phyloP scores from a whole-genome alignment of 2,329 filamentous ascomycete genomes.

The Fusarium algeriense region DNA sequence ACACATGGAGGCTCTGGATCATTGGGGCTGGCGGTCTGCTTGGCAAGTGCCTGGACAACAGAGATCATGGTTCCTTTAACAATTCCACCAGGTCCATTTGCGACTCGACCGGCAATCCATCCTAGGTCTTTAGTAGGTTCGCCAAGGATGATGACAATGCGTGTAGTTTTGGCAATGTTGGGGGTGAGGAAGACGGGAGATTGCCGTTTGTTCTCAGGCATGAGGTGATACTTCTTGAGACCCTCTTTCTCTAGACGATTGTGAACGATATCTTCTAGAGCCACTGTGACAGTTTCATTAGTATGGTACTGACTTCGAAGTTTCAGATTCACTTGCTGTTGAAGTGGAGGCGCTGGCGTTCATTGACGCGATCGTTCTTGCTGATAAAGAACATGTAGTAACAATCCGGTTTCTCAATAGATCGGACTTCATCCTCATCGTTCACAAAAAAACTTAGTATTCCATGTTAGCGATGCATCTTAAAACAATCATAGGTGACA shows the following conservation, averaged over 20 bases:
- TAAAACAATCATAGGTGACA: not conserved
- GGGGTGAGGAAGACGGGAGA: conserved; percentile 73
- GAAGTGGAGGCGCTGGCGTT: conserved; percentile 78
- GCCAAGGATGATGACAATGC: conserved; percentile 80
- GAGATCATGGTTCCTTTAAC: conserved; percentile 77
- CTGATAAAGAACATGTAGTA: conserved; percentile 82
- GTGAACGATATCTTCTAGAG: conserved; percentile 70
- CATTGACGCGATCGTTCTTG: conserved; percentile 81
- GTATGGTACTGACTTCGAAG: not conserved
- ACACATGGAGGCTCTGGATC: conserved; percentile 66
- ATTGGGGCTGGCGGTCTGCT: conserved; percentile 50
- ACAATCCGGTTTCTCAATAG: conserved; percentile 72
- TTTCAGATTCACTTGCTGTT: conserved; percentile 67
- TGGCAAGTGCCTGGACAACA: conserved; percentile 64
- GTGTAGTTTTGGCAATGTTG: conserved; percentile 67
- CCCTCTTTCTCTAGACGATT: conserved; percentile 72
- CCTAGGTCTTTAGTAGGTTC: conserved; percentile 79
- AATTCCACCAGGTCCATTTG: conserved; percentile 74
- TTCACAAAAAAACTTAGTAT: conserved; percentile 80
- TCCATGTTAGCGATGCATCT: not conserved
- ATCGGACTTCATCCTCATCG: conserved; percentile 78
- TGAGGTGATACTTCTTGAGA: conserved; percentile 69
- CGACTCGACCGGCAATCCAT: conserved; percentile 76
- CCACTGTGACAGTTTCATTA: conserved; percentile 61
- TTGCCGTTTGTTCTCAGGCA: conserved; percentile 61